A percentile compares a stretch with the other conserved stretches of the same genome.
Conservation (phyloP, 1,139 yeast species). For the Citeromyces siamensis region DNA sequence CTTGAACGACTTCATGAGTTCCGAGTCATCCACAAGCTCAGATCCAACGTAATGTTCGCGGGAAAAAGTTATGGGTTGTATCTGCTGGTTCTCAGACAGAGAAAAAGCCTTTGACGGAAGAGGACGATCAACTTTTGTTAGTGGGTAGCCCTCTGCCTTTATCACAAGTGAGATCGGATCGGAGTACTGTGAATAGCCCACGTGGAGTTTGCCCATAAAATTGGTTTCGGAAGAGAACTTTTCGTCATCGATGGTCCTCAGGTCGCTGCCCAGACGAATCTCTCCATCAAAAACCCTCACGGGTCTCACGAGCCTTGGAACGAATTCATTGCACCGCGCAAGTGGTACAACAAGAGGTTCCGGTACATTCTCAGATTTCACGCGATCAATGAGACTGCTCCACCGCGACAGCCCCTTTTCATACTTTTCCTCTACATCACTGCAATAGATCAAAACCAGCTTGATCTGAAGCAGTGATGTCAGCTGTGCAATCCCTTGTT, state of each 20-base stretch:
- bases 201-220: conserved; percentile 4
- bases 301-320: conserved; percentile 19
- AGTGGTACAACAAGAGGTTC: conserved; percentile 6
- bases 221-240: conserved; percentile 4
- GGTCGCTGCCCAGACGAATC: conserved; percentile 25
- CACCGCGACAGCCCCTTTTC: conserved; percentile 8
- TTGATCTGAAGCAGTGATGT: conserved; percentile 10
- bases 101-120: conserved; percentile 21
- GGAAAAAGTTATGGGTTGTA: conserved; percentile 2
- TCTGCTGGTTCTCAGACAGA: conserved; percentile 10
- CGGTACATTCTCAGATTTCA: conserved; percentile 6
- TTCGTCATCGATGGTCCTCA: conserved; percentile 12
- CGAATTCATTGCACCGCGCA: conserved; percentile 10
- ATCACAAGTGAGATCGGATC: conserved; percentile 19
- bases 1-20: conserved; percentile 40
- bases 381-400: conserved; percentile 5
- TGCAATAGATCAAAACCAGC: conserved; percentile 3
- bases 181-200: conserved; percentile 12
- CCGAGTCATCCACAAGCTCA: conserved; percentile 13
- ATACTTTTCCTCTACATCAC: conserved; percentile 4
- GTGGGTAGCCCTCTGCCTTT: conserved; percentile 57
- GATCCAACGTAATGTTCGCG: conserved; percentile 10
- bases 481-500: conserved; percentile 8
- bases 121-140: conserved; percentile 34
- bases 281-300: conserved; percentile 23